Conservation (phyloP, 768 basidiomycete species). For the Tephrocybe rancida region DNA sequence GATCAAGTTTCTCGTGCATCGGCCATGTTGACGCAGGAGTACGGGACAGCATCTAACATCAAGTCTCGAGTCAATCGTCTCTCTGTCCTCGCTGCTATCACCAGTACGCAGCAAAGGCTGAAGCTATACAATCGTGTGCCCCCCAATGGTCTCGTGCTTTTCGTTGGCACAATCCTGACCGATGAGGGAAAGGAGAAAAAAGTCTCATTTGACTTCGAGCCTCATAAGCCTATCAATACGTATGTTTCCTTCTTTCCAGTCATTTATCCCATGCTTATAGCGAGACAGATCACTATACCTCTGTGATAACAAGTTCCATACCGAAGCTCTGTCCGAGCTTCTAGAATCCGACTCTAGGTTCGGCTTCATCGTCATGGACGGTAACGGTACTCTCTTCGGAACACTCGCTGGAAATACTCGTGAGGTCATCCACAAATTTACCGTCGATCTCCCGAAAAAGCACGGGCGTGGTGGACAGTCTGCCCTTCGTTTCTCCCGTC, state of each 20-base stretch:
- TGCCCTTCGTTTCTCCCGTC: slow-evolving; percentile 98
- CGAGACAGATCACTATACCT: slow-evolving; percentile 85
- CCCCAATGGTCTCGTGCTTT: slow-evolving; percentile 95
- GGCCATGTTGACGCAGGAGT: slow-evolving; percentile 97
- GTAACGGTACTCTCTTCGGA: slow-evolving; percentile 96
- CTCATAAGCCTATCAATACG: slow-evolving; percentile 99
- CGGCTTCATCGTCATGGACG: slow-evolving; percentile 99
- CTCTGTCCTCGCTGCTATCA: slow-evolving; percentile 97
- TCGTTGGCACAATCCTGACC: slow-evolving; percentile 96
- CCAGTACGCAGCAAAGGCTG: slow-evolving; percentile 95
- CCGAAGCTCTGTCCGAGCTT: slow-evolving; percentile 94
- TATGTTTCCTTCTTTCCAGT: slow-evolving; percentile 39
- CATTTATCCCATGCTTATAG: slow-evolving; percentile 5
- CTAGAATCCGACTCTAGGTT: slow-evolving; percentile 97
- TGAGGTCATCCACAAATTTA: slow-evolving; percentile 97
- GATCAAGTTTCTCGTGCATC: slow-evolving; percentile 94
- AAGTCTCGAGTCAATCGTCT: slow-evolving; percentile 98
- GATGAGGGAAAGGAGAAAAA: slow-evolving; percentile 99
- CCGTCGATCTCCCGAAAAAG: slow-evolving; percentile 98
- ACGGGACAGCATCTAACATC: slow-evolving; percentile 99
- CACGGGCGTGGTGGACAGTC: slow-evolving; percentile 99
- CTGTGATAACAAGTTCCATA: slow-evolving; percentile 99
- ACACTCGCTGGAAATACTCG: slow-evolving; percentile 96
- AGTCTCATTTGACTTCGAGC: slow-evolving; percentile 97
- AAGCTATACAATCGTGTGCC: slow-evolving; percentile 97